phyloP scores from a whole-genome alignment of 2,329 filamentous ascomycete species.

The Akanthomyces lecanii region DNA sequence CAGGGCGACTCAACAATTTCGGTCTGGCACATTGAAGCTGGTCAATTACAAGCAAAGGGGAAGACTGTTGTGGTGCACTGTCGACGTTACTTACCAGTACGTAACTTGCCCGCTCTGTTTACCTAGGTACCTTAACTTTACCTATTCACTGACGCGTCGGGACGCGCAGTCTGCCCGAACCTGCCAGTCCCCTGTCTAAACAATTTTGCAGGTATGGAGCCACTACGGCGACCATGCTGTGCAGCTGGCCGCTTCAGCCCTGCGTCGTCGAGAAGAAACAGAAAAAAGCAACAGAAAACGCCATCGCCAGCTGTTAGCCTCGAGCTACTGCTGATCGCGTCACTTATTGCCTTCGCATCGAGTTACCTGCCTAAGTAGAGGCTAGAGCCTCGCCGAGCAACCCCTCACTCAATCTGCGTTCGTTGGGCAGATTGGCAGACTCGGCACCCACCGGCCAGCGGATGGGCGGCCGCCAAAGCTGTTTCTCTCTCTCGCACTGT shows the following conservation, averaged over 20 bases:
- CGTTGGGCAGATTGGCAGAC: background rate
- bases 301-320: background rate
- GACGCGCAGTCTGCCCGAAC: background rate
- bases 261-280: background rate
- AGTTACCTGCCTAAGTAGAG: too few relatives aligned
- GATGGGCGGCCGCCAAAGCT: background rate
- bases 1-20: slow-evolving; percentile 1
- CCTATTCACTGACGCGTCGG: background rate
- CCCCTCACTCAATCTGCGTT: background rate
- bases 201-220: background rate
- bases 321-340: background rate
- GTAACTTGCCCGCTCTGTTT: background rate
- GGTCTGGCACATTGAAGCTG: background rate
- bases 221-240: background rate
- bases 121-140: too few relatives aligned
- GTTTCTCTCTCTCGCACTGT: slow-evolving; percentile 5
- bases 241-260: background rate
- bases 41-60: background rate
- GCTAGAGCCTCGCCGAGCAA: background rate
- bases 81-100: background rate
- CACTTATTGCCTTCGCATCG: background rate
- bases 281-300: background rate
- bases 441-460: background rate
- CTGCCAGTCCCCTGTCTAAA: background rate
- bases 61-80: background rate